Evolutionary conservation across 306 rosid genomes (phyloP).

Genomic region (Senna tora): DNA sequence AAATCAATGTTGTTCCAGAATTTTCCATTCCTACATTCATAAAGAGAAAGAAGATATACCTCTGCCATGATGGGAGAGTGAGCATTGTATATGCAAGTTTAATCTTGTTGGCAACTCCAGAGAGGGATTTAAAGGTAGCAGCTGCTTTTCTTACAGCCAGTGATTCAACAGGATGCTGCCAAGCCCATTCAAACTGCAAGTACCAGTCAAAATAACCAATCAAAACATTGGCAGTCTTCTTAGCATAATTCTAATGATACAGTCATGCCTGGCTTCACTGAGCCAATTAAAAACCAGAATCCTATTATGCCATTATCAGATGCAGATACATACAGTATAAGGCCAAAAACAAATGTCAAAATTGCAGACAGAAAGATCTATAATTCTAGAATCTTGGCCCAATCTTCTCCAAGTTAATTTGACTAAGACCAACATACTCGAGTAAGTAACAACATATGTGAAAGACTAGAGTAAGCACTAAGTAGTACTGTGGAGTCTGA

Average conservation of each 20-base stretch:
- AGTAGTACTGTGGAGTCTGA: too few species aligned
- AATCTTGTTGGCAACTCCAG: slow-evolving; percentile 82
- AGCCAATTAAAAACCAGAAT: slow-evolving; percentile 19
- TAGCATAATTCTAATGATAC: neutral
- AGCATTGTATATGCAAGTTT: slow-evolving; percentile 98
- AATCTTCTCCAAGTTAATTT: slow-evolving; percentile 27
- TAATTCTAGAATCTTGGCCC: slow-evolving; percentile 11
- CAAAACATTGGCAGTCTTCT: slow-evolving; percentile 2
- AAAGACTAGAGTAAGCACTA: neutral
- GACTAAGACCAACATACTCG: neutral
- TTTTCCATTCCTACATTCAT: slow-evolving; percentile 1
- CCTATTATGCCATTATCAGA: neutral
- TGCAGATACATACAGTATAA: neutral
- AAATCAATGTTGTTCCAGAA: neutral
- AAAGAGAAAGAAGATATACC: slow-evolving; percentile 48
- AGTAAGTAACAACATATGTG: slow-evolving; percentile 12
- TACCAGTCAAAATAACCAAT: slow-evolving; percentile 32
- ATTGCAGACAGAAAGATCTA: neutral
- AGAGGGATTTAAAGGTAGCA: slow-evolving; percentile 75
- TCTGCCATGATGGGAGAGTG: slow-evolving; percentile 82
- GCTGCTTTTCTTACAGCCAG: slow-evolving; percentile 93
- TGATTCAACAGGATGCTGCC: slow-evolving; percentile 95
- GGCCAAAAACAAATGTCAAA: too few species aligned
- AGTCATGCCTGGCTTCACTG: slow-evolving; percentile 16
- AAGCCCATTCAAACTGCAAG: slow-evolving; percentile 99